phyloP scores from a whole-genome alignment of 1,284 basidiomycete genomes.

The Leucoagaricus sp. region DNA sequence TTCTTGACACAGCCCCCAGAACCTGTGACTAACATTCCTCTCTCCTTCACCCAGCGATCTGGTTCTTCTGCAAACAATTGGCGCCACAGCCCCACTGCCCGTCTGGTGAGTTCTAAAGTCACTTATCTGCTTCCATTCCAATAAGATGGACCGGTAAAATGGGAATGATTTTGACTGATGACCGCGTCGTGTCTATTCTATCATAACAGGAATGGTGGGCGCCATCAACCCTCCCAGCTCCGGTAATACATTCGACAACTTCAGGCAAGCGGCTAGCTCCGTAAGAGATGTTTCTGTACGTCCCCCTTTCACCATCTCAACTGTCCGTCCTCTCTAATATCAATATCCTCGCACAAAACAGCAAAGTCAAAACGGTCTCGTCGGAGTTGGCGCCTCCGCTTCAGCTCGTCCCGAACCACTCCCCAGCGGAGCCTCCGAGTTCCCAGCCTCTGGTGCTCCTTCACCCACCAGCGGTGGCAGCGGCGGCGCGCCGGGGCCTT shows the following conservation, averaged over 20 bases:
- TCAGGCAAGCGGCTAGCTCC: slow-evolving; percentile 20
- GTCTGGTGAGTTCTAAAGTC: slow-evolving; percentile 32
- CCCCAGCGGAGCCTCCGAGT: slow-evolving; percentile 29
- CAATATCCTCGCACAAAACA: slow-evolving; percentile 17
- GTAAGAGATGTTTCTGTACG: background rate
- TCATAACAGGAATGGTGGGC: slow-evolving; percentile 40
- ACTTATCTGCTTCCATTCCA: background rate
- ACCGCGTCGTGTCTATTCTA: background rate
- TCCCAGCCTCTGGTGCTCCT: slow-evolving; percentile 21
- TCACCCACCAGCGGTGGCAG: background rate
- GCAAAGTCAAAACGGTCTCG: slow-evolving; percentile 41
- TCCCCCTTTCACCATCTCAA: background rate
- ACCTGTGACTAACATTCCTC: background rate
- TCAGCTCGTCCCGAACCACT: slow-evolving; percentile 42
- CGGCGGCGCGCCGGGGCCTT: background rate
- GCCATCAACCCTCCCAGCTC: slow-evolving; percentile 55
- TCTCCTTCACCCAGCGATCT: slow-evolving; percentile 41
- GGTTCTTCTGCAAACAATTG: slow-evolving; percentile 63
- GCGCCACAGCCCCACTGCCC: slow-evolving; percentile 45
- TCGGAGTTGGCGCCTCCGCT: slow-evolving; percentile 46
- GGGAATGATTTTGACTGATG: too few relatives aligned
- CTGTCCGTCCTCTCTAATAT: background rate
- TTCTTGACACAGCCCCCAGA: too few relatives aligned
- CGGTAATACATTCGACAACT: slow-evolving; percentile 49
- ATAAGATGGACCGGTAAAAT: too few relatives aligned